Percentiles rank a stretch among this genome's conserved stretches.
phyloP scores from a whole-genome alignment of 164 flowering plant species.

The Stephania cephalantha region DNA sequence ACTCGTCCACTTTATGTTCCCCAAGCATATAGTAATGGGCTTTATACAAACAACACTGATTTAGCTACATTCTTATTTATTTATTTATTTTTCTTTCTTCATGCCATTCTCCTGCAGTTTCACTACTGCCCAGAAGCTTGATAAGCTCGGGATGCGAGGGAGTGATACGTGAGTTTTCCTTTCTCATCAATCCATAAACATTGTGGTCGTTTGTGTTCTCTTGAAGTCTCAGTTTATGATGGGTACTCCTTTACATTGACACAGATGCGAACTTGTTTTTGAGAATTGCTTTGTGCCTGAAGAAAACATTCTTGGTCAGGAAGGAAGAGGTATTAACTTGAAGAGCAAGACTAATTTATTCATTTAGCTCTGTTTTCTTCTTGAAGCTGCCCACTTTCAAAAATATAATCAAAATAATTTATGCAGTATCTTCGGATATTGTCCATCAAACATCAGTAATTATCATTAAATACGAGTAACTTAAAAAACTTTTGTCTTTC shows the following conservation, averaged over 20 bases:
- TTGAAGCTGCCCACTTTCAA: too few species aligned
- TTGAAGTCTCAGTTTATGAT: constrained; percentile 13
- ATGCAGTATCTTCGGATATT: not conserved
- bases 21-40: too few species aligned
- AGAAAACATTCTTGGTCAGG: constrained; percentile 94
- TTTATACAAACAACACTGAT: too few species aligned
- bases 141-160: constrained; percentile 99
- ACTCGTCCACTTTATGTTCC: too few species aligned
- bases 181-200: not conserved
- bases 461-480: not conserved
- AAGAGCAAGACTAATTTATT: not conserved
- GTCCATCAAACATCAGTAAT: not conserved
- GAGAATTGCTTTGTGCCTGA: constrained; percentile 97
- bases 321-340: constrained; percentile 76
- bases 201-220: not conserved
- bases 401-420: not conserved
- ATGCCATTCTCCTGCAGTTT: constrained; percentile 53
- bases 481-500: constrained; percentile 15
- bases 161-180: constrained; percentile 81
- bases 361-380: not conserved
- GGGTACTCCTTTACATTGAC: constrained; percentile 13
- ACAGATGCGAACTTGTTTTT: constrained; percentile 97
- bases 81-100: not conserved
- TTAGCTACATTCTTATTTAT: not conserved
- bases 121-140: constrained; percentile 93